A percentile compares a stretch with the other conserved stretches of the same genome.
Evolutionary conservation across 495 filamentous ascomycete species (phyloP).

Genomic region (Staphylotrichum tortipilum): DNA sequence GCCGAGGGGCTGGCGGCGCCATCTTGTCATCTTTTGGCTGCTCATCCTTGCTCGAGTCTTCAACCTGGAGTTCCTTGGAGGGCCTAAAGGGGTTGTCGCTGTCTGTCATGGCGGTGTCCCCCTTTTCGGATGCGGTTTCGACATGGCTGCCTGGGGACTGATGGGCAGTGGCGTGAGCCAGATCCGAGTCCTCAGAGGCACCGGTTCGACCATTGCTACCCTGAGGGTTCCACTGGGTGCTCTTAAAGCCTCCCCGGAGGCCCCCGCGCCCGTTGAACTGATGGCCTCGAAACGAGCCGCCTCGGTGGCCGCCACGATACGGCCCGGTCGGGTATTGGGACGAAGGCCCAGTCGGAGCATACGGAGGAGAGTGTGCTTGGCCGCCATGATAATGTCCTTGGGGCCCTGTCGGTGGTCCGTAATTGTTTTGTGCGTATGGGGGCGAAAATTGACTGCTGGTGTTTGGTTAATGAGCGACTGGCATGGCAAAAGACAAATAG

Average conservation of each 20-base stretch:
- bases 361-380: slow-evolving; percentile 40
- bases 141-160: slow-evolving; percentile 40
- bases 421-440: slow-evolving; percentile 46
- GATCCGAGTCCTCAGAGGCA: slow-evolving; percentile 21
- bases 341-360: slow-evolving; percentile 39
- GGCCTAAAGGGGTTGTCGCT: slow-evolving; percentile 54
- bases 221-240: slow-evolving; percentile 25
- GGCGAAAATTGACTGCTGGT: slow-evolving; percentile 48
- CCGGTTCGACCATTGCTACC: slow-evolving; percentile 8
- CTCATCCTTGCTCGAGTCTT: slow-evolving; percentile 47
- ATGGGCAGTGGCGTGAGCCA: slow-evolving; percentile 26
- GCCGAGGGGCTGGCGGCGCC: slow-evolving; percentile 36
- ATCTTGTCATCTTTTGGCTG: slow-evolving; percentile 34
- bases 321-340: slow-evolving; percentile 44
- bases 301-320: slow-evolving; percentile 47
- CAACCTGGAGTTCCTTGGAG: slow-evolving; percentile 54
- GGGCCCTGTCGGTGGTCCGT: slow-evolving; percentile 44
- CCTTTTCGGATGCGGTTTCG: slow-evolving; percentile 18
- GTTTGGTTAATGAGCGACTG: slow-evolving; percentile 16
- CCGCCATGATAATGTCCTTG: slow-evolving; percentile 32
- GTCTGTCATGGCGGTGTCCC: slow-evolving; percentile 36
- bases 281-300: slow-evolving; percentile 33
- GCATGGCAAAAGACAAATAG: too few species aligned
- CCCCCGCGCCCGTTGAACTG: slow-evolving; percentile 29
- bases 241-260: slow-evolving; percentile 29